Base-by-base conservation (phyloP, 1,284 basidiomycete species). In the Ustilago loliicola region DNA sequence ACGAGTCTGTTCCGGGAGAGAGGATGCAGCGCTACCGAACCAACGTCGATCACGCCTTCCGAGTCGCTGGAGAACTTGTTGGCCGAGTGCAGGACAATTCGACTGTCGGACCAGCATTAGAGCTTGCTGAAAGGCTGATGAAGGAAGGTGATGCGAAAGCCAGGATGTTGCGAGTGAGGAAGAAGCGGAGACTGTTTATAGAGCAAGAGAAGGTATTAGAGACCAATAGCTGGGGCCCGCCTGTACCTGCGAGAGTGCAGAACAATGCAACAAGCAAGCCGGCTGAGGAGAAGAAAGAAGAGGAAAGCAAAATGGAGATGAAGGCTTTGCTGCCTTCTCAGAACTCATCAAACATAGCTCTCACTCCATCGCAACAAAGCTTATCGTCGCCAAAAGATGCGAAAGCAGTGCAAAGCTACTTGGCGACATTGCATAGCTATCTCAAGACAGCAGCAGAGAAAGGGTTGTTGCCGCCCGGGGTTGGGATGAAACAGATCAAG, bases 21-120 rank as follows among this genome's bases (percentile, higher is more conserved):
- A 34, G 21, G 10, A 59, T 77, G 60, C 66, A 70, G 29, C 42
- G 75, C 6, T 77, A 77, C 23, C 61, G 75, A 15, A 63, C 56
- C 19, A 69, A 60, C 40, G 70, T 77, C 5, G 70, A 77, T 3
- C 75, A 77, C n/a, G 75, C 75, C 5, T 70, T 77, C 27, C 70
- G 66, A n/a, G 60, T 73, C 0, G 59, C 70, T 1, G 54, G 36
- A 27, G 66, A 77, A 40, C 48, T 77, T 19, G 62, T 65, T 2
- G 54, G 34, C 15, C 56, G 74, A 3, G 47, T 66, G 6, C 42
- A 61, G 21, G 74, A 69, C n/a, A 51, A 38, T 7, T 32, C 47
- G 2, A 50, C 54, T 11, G 71, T 61, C 11, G 75, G 56, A 4
- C 34, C 36, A 3, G 75, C 75, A 15, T 19, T 77, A n/a, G 32